Evolutionary conservation across 371 early-diverging fungal species (phyloP), one percentile per base, ranked within the genome.

Genomic region (Choanephora cucurbitarum): DNA sequence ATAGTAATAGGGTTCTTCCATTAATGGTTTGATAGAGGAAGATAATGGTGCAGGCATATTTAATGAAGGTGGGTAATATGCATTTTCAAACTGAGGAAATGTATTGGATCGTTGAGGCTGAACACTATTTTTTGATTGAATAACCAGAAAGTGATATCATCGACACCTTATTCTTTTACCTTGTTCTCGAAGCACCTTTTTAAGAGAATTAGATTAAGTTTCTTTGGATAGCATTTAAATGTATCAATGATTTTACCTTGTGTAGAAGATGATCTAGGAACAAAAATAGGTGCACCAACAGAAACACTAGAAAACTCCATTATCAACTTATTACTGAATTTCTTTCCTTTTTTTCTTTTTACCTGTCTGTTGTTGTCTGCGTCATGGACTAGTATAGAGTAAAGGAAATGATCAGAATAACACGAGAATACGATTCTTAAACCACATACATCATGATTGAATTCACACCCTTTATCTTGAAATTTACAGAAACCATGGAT

Each of bases 401-500:
- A 17, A 42, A 21, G 39, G n/a, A 18, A 42, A 9, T 32, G 15
- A 7, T 3, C 3, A 22, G 5, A 23, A 45, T 37, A n/a, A 11
- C 7, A 49, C 3, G 34, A 54, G 22, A 39, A 5, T 5, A 28
- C 7, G 28, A 5, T 5, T 3, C 28, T 28, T 28, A 28, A 28
- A 28, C 5, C 15, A 66, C 75, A 52, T 77, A 86, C 89, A 51
- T 89, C 88, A 58, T 94, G 94, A 54, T 87, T 88, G 70, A 90
- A 94, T 72, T 89, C 88, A 72, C 94, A 94, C 2, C 94, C 92
- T 58, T 86, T 87, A 57, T 82, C 80, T 77, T 92, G 89, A 55
- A 72, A 90, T 70, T 91, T 91, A 80, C 94, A 94, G 62, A 81
- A 88, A 5, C 94, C 94, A 67, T 91, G 89, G 58, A 91, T 91